These are phyloP conservation scores for Cornus controversa DNA, from an alignment of 148 eudicot species.

Conservation along the genomic window DNA sequence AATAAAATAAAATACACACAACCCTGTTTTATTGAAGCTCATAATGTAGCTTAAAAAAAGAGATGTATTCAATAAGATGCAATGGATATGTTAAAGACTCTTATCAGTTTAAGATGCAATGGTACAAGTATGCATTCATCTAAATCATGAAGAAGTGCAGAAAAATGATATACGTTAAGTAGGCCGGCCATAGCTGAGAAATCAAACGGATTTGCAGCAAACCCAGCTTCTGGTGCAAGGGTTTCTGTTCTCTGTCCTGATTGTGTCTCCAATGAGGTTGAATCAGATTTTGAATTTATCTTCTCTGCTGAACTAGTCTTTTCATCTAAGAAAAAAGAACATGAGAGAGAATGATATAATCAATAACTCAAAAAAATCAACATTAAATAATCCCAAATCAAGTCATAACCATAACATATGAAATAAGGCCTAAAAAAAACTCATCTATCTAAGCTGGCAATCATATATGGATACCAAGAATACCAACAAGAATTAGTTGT, in stretches of 20 bases:
- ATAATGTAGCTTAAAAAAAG: not conserved
- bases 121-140: too few species aligned
- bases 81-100: not conserved
- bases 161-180: conserved; percentile 55
- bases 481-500: too few species aligned
- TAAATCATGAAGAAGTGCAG: not conserved
- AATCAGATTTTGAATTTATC: conserved; percentile 35
- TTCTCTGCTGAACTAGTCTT: conserved; percentile 35
- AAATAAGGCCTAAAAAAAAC: not conserved
- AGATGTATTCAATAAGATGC: not conserved
- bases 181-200: conserved; percentile 91
- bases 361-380: not conserved
- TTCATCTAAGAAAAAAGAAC: conserved; percentile 24
- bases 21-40: not conserved
- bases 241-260: conserved; percentile 40
- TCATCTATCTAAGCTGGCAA: not conserved
- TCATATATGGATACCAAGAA: too few species aligned
- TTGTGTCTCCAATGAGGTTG: conserved; percentile 46
- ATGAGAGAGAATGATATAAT: conserved; percentile 1
- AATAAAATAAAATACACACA: not conserved
- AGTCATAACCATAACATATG: not conserved
- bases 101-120: not conserved
- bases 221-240: conserved; percentile 51
- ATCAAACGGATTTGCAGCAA: conserved; percentile 78
- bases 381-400: conserved; percentile 1